Conservation (phyloP, 495 filamentous ascomycete species). For the Geopyxis carbonaria region DNA sequence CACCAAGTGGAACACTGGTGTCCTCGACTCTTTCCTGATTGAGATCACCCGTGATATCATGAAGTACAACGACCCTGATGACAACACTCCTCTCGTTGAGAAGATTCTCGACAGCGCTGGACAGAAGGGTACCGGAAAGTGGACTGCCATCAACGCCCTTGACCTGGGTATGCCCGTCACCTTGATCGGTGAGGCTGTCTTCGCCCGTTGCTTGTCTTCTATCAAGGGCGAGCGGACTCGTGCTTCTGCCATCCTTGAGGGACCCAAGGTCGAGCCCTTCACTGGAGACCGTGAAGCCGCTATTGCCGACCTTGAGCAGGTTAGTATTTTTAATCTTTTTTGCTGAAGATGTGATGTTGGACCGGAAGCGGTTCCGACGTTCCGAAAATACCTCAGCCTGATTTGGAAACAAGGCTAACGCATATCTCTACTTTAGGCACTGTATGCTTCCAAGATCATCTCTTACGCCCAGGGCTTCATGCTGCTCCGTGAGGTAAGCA, state of each 20-base stretch:
- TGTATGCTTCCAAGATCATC: slow-evolving; percentile 99
- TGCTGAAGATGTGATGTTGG: neutral
- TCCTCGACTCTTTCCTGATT: slow-evolving; percentile 97
- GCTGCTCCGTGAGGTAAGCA: slow-evolving; percentile 90
- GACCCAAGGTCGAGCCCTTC: slow-evolving; percentile 62
- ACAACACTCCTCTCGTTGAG: slow-evolving; percentile 77
- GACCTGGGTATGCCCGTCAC: slow-evolving; percentile 99
- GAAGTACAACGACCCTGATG: slow-evolving; percentile 83
- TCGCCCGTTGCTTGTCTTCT: slow-evolving; percentile 81
- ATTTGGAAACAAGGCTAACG: slow-evolving; percentile 19
- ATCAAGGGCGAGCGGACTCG: slow-evolving; percentile 84
- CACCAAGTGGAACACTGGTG: slow-evolving; percentile 93
- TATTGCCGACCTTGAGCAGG: slow-evolving; percentile 89
- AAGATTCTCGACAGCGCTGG: slow-evolving; percentile 98
- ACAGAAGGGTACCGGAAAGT: slow-evolving; percentile 99
- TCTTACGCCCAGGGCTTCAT: slow-evolving; percentile 99
- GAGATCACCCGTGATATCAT: slow-evolving; percentile 97
- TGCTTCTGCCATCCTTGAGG: slow-evolving; percentile 58
- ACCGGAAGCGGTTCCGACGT: neutral
- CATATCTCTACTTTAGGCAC: slow-evolving; percentile 33
- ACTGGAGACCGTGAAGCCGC: slow-evolving; percentile 79
- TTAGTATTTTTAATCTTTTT: slow-evolving; percentile 8
- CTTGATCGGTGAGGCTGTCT: slow-evolving; percentile 91
- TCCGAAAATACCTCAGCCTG: slow-evolving; percentile 1
- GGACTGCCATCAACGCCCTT: slow-evolving; percentile 97